Evolutionary conservation across 768 basidiomycete genomes (phyloP), one percentile per base, ranked within the genome.

Genomic region (Xerocomellus dryophilus): DNA sequence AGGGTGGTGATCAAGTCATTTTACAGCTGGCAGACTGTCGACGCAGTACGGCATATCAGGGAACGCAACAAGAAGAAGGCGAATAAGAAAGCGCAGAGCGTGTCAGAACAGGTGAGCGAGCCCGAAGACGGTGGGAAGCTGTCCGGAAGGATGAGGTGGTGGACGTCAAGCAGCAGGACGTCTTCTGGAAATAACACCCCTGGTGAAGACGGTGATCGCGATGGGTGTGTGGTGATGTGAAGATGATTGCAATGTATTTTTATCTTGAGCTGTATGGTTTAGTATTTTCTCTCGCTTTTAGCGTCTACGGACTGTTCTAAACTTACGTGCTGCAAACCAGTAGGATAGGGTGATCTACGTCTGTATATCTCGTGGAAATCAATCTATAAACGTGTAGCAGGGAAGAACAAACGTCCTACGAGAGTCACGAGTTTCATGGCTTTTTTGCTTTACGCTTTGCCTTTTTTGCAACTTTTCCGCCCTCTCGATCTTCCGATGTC

Each of bases 21-120:
- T 68, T 86, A 88, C 69, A 83, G 86, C 45, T 91, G 88, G 88
- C 88, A 92, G 75, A 86, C 81, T 10, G 90, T 93, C 35, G 91
- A 93, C 65, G 82, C 84, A 0, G 90, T 92, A 44, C 77, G 78
- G 54, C 73, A 77, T 32, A 79, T 77, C 49, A 76, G 87, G 64
- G 86, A 82, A 58, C 78, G 82, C 53, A 88, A 81, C 53, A 88
- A 81, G 71, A 66, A 78, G 60, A 88, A 82, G 69, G 61, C 76
- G 40, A 72, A 74, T 49, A 75, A 77, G 65, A 73, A 81, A 50
- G 70, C 68, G 5, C 73, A 68, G 43, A 80, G 25, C 12, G 76
- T 67, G 40, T 61, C 56, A 17, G 66, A 59, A 71, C 67, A 31
- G 65, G 62, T 42, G 71, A 71, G 55, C 57, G 66, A 70, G 40